A percentile compares a stretch with the other conserved stretches of the same genome.
Conservation (phyloP, 2,329 filamentous ascomycete genomes). For the Stagonosporopsis rhizophila region DNA sequence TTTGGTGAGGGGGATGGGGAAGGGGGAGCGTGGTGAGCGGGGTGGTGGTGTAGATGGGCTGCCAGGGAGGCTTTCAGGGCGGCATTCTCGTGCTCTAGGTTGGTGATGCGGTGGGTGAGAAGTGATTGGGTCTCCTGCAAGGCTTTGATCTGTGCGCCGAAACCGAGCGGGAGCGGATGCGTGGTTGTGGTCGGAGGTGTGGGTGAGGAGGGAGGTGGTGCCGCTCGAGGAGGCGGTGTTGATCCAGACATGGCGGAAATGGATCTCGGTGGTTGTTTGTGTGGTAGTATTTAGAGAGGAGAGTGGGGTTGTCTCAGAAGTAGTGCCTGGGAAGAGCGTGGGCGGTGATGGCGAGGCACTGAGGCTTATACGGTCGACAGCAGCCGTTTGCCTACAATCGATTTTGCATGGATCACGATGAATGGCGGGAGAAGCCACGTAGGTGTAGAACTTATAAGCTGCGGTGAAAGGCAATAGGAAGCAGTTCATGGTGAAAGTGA, state of each 20-base stretch:
- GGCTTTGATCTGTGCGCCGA: constrained; percentile 22
- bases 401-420: neutral
- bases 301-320: too few species aligned
- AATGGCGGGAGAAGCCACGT: neutral
- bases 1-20: neutral
- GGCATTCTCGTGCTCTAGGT: constrained; percentile 22
- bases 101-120: constrained; percentile 16
- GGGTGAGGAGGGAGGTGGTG: neutral
- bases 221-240: neutral
- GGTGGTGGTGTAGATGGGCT: neutral
- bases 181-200: neutral
- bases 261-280: too few species aligned
- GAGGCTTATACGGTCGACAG: too few species aligned
- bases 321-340: neutral
- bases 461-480: neutral
- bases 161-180: constrained; percentile 22
- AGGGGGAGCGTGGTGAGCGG: neutral
- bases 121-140: constrained; percentile 20
- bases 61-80: constrained; percentile 6
- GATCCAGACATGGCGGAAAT: neutral
- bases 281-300: neutral
- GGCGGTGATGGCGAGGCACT: neutral
- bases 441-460: neutral
- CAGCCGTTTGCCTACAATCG: neutral
- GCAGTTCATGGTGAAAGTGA: neutral